phyloP scores from a whole-genome alignment of 352 stramenopile genomes.

The Pythium pyrilobum region DNA sequence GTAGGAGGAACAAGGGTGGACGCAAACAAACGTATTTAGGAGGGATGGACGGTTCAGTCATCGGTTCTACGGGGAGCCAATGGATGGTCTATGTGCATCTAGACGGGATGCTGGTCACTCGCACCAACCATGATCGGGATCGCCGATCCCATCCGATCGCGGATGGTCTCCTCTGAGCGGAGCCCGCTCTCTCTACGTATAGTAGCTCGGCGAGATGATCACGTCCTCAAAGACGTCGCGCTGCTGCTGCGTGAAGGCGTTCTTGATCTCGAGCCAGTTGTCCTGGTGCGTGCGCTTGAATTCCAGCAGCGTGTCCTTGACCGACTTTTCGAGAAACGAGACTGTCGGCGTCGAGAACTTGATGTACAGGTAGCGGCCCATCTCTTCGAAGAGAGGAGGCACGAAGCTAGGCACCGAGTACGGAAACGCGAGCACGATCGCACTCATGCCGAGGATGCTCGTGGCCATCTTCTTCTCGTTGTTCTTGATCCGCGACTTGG shows the following conservation, averaged over 20 bases:
- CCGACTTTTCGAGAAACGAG: conserved; percentile 63
- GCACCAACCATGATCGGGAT: too few species aligned
- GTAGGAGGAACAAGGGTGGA: background rate
- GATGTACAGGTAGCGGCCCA: conserved; percentile 65
- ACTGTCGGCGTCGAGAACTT: conserved; percentile 48
- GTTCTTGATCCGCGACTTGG: conserved; percentile 30
- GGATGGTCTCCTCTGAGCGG: too few species aligned
- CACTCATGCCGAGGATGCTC: conserved; percentile 63
- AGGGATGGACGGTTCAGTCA: background rate
- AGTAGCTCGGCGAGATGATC: conserved; percentile 73
- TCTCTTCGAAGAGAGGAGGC: conserved; percentile 64
- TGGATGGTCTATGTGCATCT: background rate
- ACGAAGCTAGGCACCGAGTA: conserved; percentile 67
- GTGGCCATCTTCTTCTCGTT: conserved; percentile 52
- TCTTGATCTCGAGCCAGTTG: conserved; percentile 76
- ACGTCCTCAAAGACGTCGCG: conserved; percentile 75
- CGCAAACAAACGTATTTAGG: background rate
- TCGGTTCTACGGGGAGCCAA: too few species aligned
- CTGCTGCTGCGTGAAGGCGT: conserved; percentile 46
- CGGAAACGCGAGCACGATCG: conserved; percentile 71
- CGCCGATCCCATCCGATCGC: too few species aligned
- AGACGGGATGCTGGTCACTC: too few species aligned
- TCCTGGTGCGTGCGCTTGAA: conserved; percentile 84
- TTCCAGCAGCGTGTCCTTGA: conserved; percentile 77
- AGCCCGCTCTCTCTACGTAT: conserved; percentile 31